Percentiles rank a stretch among this genome's conserved stretches.
phyloP scores from a whole-genome alignment of 768 basidiomycete genomes.

The Mycena albidolilacea region DNA sequence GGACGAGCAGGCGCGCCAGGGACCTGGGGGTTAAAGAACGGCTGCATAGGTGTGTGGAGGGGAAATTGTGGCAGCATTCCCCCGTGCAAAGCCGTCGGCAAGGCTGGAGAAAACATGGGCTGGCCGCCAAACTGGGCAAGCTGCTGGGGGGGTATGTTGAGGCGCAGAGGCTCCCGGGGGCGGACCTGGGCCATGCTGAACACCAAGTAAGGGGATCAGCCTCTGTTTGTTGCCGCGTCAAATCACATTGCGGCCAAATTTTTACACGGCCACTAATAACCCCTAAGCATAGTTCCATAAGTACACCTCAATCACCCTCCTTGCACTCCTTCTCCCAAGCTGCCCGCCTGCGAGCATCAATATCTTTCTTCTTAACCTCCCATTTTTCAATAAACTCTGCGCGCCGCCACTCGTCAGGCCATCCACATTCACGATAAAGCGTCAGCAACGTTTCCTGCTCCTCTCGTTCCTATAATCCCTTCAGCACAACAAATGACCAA shows the following conservation, averaged over 20 bases:
- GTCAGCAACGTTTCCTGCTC: background rate
- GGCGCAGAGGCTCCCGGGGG: conserved; percentile 67
- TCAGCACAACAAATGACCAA: background rate
- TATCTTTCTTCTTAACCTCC: background rate
- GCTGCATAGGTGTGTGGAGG: conserved; percentile 83
- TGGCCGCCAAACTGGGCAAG: conserved; percentile 62
- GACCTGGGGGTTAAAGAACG: conserved; percentile 68
- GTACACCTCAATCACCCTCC: too few relatives aligned
- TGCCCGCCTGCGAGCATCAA: background rate
- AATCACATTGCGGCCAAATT: background rate
- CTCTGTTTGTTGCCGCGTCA: conserved; percentile 8
- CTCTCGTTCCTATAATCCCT: conserved; percentile 3
- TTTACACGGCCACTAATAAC: conserved; percentile 12
- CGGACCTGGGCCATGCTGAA: conserved; percentile 51
- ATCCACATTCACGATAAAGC: conserved; percentile 26
- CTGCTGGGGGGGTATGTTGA: conserved; percentile 76
- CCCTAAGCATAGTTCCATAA: background rate
- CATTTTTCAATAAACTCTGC: conserved; percentile 23
- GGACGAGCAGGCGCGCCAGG: conserved; percentile 69
- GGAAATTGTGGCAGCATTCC: conserved; percentile 72
- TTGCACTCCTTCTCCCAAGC: background rate
- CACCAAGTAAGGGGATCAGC: conserved; percentile 15
- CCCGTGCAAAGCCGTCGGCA: conserved; percentile 72
- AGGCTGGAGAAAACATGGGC: conserved; percentile 74
- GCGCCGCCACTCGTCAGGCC: conserved; percentile 28